Percentiles rank a stretch among this genome's conserved stretches.
These are phyloP conservation scores for Aphanomyces cochlioides DNA, from an alignment of 352 stramenopile genomes.

Conservation along the genomic window DNA sequence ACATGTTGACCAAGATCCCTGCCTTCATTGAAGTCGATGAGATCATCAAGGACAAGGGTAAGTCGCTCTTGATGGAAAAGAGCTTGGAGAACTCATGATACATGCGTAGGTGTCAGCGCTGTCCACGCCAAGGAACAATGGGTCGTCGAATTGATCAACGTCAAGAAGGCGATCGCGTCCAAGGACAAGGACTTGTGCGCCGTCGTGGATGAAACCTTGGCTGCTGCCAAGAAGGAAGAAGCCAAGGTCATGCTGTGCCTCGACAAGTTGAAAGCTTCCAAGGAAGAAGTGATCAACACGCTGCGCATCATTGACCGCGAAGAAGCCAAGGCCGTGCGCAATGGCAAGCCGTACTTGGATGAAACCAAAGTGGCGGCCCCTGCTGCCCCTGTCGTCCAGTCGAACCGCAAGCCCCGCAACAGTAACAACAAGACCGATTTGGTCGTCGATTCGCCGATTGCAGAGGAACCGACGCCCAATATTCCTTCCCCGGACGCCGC, in stretches of 20 bases:
- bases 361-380: slow-evolving; percentile 46
- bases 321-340: slow-evolving; percentile 82
- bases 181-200: slow-evolving; percentile 68
- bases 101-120: slow-evolving; percentile 21
- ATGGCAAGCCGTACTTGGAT: slow-evolving; percentile 66
- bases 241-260: slow-evolving; percentile 56
- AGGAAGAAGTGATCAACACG: slow-evolving; percentile 87
- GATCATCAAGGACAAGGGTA: slow-evolving; percentile 71
- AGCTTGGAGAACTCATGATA: background rate
- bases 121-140: slow-evolving; percentile 81
- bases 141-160: slow-evolving; percentile 82
- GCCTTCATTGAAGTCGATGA: slow-evolving; percentile 81
- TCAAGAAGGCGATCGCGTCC: slow-evolving; percentile 83
- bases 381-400: slow-evolving; percentile 24
- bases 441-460: slow-evolving; percentile 8
- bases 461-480: slow-evolving; percentile 7
- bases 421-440: slow-evolving; percentile 9
- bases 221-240: slow-evolving; percentile 58
- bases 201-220: slow-evolving; percentile 51
- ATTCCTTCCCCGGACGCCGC: background rate
- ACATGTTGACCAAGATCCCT: slow-evolving; percentile 78
- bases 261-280: slow-evolving; percentile 84
- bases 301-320: slow-evolving; percentile 87
- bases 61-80: background rate
- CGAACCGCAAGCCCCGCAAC: slow-evolving; percentile 27